Base-by-base conservation (phyloP, 768 basidiomycete species). In the Stropharia rugosoannulata region DNA sequence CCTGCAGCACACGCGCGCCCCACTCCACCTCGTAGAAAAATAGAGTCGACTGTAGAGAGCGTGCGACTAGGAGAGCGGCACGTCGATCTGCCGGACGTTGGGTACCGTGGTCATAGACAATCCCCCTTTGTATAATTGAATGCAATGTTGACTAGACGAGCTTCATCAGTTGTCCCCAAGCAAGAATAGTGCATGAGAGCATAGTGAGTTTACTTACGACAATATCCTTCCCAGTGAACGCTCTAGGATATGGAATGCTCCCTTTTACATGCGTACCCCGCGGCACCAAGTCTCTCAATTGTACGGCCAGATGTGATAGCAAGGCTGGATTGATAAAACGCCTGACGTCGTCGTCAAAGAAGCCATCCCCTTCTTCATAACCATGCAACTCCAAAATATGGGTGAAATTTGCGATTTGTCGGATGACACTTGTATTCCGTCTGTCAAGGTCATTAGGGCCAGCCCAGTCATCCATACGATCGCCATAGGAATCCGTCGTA, bases 1-100 rank as follows among this genome's bases (percentile, higher is more conserved):
- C 95, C 57, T 90, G 85, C 50, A 98, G 73, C 2, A 87, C 78
- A 16, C 87, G 83, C 44, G 86, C 85, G 22, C 92, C 93, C 93
- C 95, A 96, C 67, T 98, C 95, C 3, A 98, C 95, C 66, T 99
- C 97, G 67, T 95, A 92, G 72, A 98, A 95, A 78, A 94, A 98
- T 7, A 98, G 80, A 69, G 93, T 90, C 55, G 83, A 86, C 65
- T 98, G 95, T 25, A 98, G 76, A 57, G 91, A 91, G 22, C 94
- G 85, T 0, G 94, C 95, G 16, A 97, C 87, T 61, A 88, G 84
- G 10, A 97, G 75, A 13, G 95, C 93, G 10, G 87, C 86, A 13
- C 89, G 80, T 7, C 95, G 82, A 63, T 95, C 93, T 53, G 80
- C 35, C 2, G 42, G 82, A 1, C 82, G 80, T 3, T 83, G 79